Evolutionary conservation across 2,329 filamentous ascomycete genomes (phyloP).

Genomic region (Massarina eburnea): DNA sequence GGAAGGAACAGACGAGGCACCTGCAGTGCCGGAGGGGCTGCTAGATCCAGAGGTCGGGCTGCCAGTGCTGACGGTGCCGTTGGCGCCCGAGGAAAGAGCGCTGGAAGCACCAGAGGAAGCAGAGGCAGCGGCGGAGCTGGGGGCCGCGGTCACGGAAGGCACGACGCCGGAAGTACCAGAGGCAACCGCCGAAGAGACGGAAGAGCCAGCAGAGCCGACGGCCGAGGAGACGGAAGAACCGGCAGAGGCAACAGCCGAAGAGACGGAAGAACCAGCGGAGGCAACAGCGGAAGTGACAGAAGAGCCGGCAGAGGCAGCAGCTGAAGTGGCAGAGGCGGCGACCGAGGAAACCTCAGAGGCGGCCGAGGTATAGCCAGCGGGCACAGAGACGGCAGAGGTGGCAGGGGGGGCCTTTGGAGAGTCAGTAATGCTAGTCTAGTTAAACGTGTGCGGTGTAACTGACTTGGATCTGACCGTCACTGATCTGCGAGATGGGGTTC

Average conservation of each 20-base stretch:
- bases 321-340: constrained; percentile 12
- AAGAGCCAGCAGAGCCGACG: constrained; percentile 11
- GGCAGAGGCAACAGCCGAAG: constrained; percentile 5
- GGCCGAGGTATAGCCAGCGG: constrained; percentile 7
- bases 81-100: background rate
- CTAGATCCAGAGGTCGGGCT: background rate
- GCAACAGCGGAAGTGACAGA: constrained; percentile 8
- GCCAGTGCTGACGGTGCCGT: background rate
- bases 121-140: constrained; percentile 10
- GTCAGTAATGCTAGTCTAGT: background rate
- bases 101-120: constrained; percentile 6
- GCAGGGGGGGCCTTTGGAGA: constrained; percentile 18
- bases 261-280: constrained; percentile 17
- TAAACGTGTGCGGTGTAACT: background rate
- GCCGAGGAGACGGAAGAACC: constrained; percentile 9
- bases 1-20: background rate
- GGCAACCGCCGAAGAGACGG: constrained; percentile 9
- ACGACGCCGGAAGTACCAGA: constrained; percentile 12
- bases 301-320: constrained; percentile 1
- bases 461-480: constrained; percentile 42
- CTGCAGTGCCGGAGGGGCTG: background rate
- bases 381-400: constrained; percentile 9
- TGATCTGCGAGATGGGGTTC: constrained; percentile 42
- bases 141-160: background rate
- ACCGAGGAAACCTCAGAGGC: constrained; percentile 9